Percentiles rank a stretch among this genome's conserved stretches.
phyloP scores from a whole-genome alignment of 1,284 basidiomycete genomes.

The Termitomyces sp. region DNA sequence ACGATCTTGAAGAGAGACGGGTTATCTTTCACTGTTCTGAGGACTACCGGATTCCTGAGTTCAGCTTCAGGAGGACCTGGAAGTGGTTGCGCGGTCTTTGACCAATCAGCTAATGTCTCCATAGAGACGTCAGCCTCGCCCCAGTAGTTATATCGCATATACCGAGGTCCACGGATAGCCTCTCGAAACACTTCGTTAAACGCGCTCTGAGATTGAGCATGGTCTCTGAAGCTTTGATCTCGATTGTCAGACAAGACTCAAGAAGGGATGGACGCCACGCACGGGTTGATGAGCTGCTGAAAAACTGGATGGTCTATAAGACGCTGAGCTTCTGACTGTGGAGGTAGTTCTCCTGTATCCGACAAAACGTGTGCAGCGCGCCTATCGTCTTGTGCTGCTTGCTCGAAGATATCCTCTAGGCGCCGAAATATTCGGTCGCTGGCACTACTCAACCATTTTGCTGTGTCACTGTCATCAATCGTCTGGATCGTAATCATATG shows the following conservation, averaged over 20 bases:
- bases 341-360: conserved; percentile 21
- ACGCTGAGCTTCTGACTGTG: conserved; percentile 20
- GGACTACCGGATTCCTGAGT: conserved; percentile 1
- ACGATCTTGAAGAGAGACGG: conserved; percentile 30
- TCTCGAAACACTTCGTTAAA: conserved; percentile 14
- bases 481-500: conserved; percentile 4
- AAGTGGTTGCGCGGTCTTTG: conserved; percentile 2
- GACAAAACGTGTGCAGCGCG: conserved; percentile 23
- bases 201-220: neutral
- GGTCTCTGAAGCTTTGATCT: neutral
- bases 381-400: conserved; percentile 26
- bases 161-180: conserved; percentile 1
- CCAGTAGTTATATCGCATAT: conserved; percentile 8
- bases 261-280: neutral
- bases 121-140: neutral
- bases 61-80: conserved; percentile 4
- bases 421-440: conserved; percentile 21
- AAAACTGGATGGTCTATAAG: conserved; percentile 20
- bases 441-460: conserved; percentile 21
- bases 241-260: neutral
- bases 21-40: neutral
- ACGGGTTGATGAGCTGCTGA: neutral
- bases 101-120: conserved; percentile 5
- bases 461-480: conserved; percentile 21
- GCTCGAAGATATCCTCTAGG: conserved; percentile 20